Evolutionary conservation across 768 basidiomycete species (phyloP).

Genomic region (Lanmaoa rubissima): DNA sequence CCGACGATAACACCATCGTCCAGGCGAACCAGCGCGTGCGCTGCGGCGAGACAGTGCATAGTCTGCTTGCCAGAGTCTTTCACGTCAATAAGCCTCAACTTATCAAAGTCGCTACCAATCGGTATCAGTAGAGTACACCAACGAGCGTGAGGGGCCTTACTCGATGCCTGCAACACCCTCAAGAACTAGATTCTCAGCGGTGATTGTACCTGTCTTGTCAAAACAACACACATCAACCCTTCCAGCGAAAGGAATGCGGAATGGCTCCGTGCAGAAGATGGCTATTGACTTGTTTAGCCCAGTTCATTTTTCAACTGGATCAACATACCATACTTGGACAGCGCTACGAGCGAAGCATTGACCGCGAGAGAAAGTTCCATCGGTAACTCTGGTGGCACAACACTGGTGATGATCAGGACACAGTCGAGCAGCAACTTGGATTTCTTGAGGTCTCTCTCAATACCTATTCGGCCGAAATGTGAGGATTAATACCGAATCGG

Average conservation of each 20-base stretch:
- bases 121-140: background rate
- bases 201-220: slow-evolving; percentile 99
- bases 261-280: slow-evolving; percentile 98
- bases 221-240: slow-evolving; percentile 98
- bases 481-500: background rate
- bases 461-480: slow-evolving; percentile 47
- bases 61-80: slow-evolving; percentile 76
- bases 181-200: slow-evolving; percentile 90
- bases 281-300: slow-evolving; percentile 45
- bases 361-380: slow-evolving; percentile 98
- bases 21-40: slow-evolving; percentile 90
- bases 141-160: slow-evolving; percentile 46
- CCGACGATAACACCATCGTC: slow-evolving; percentile 95
- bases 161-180: slow-evolving; percentile 92
- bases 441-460: slow-evolving; percentile 91
- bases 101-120: slow-evolving; percentile 51
- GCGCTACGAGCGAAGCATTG: slow-evolving; percentile 89
- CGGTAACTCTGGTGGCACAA: slow-evolving; percentile 95
- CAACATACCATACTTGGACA: slow-evolving; percentile 84
- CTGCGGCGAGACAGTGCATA: slow-evolving; percentile 84
- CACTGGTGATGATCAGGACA: slow-evolving; percentile 93
- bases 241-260: slow-evolving; percentile 95
- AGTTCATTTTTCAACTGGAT: background rate
- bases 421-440: slow-evolving; percentile 94
- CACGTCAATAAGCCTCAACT: slow-evolving; percentile 69